Evolutionary conservation across 768 basidiomycete genomes (phyloP).

Genomic region (Lactifluus volemus): DNA sequence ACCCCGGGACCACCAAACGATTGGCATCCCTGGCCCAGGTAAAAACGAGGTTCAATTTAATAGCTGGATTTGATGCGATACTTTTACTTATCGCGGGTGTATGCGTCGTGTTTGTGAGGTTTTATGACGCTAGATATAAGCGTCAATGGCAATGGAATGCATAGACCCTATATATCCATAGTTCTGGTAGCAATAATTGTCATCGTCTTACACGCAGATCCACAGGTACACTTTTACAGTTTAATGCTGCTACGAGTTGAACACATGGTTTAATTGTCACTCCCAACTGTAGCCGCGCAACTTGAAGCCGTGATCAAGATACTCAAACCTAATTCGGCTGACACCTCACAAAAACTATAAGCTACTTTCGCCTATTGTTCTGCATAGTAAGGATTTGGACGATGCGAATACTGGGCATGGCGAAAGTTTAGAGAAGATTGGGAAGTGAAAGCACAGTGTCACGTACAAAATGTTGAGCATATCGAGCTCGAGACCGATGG

Average conservation of each 20-base stretch:
- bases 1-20: slow-evolving; percentile 14
- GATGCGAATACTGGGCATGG: slow-evolving; percentile 52
- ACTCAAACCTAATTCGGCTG: not conserved
- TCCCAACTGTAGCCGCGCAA: not conserved
- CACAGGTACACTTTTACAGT: not conserved
- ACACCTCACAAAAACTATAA: not conserved
- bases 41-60: slow-evolving; percentile 29
- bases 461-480: slow-evolving; percentile 86
- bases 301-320: not conserved
- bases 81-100: slow-evolving; percentile 30
- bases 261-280: not conserved
- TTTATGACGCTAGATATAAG: slow-evolving; percentile 34
- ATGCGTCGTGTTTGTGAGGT: slow-evolving; percentile 35
- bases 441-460: not conserved
- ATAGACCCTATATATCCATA: slow-evolving; percentile 12
- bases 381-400: slow-evolving; percentile 74
- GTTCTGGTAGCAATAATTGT: not conserved
- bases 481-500: slow-evolving; percentile 71
- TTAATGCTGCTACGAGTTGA: not conserved
- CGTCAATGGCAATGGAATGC: slow-evolving; percentile 36
- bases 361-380: slow-evolving; percentile 44
- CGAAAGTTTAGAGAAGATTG: slow-evolving; percentile 14
- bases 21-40: slow-evolving; percentile 12
- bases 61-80: slow-evolving; percentile 32
- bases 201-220: not conserved